Percentiles rank a stretch among this genome's conserved stretches.
Conservation (phyloP, 1,139 yeast species). For the Yamadazyma kanchanaburiensis region DNA sequence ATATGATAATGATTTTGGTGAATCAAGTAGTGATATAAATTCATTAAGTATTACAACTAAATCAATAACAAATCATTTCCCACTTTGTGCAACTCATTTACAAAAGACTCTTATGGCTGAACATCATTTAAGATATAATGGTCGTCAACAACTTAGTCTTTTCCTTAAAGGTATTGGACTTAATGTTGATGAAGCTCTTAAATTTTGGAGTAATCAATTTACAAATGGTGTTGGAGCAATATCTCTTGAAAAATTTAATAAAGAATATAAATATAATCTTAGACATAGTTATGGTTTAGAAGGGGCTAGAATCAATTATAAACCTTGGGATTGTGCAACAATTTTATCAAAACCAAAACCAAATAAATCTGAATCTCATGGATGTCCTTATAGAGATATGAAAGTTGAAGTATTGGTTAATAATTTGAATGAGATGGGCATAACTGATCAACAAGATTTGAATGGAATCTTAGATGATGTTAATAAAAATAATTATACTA, state of each 20-base stretch:
- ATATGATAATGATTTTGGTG: conserved; percentile 33
- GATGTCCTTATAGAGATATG: conserved; percentile 88
- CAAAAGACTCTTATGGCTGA: conserved; percentile 57
- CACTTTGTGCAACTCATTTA: conserved; percentile 75
- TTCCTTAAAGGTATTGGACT: conserved; percentile 90
- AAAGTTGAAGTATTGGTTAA: conserved; percentile 55
- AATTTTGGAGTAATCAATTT: conserved; percentile 79
- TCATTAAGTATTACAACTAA: conserved; percentile 59
- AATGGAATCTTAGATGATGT: conserved; percentile 65
- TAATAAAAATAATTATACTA: conserved; percentile 64
- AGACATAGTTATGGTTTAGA: conserved; percentile 90
- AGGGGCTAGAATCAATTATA: conserved; percentile 82
- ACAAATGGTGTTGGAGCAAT: conserved; percentile 43
- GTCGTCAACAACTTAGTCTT: conserved; percentile 80
- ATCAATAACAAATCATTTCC: conserved; percentile 63
- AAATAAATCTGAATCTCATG: conserved; percentile 71
- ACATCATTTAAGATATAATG: conserved; percentile 77
- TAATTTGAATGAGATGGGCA: conserved; percentile 64
- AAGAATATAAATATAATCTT: conserved; percentile 83
- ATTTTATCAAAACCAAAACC: conserved; percentile 75
- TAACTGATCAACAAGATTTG: conserved; percentile 60
- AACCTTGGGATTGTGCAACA: conserved; percentile 81
- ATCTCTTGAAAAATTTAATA: conserved; percentile 72
- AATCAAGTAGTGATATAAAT: conserved; percentile 50
- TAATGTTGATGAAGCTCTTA: conserved; percentile 80